Evolutionary conservation across 305 asterid genomes (phyloP), one percentile per base, ranked within the genome.

Genomic region (Petunia hybrid): DNA sequence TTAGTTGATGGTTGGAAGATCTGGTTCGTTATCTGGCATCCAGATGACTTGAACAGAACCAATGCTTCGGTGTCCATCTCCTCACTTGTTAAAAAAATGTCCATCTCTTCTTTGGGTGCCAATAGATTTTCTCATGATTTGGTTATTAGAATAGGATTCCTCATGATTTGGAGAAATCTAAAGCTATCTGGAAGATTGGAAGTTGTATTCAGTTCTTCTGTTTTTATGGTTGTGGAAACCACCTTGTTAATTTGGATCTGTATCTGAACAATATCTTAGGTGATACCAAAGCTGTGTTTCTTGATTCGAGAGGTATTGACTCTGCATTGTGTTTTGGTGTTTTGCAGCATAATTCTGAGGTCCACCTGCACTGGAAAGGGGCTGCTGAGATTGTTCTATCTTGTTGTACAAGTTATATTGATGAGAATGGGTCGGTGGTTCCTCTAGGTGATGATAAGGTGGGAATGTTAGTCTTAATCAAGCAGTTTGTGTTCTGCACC

Each of bases 291-390:
- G 35, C n/a, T n/a, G 48, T 74, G 48, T 13, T 67, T 76, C 51
- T 74, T 81, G 63, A 81, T 57, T 45, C 16, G 5, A 36, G 9
- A 53, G 36, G 65, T 53, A 60, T 35, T 61, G 41, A 22, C 63
- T 35, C 68, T 53, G 65, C 16, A 48, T 64, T 38, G 62, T 38
- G 51, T 38, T 63, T 80, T 61, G 68, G 31, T 78, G 82, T 86
- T 80, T 53, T 82, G 86, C 94, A 91, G 97, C 87, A 87, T 8
- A 84, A 90, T 88, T 88, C 94, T 74, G 97, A 90, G 82, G 80
- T 92, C 82, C 97, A 69, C 76, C 85, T 96, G 40, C 98, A 96
- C 79, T 96, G 98, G 98, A 96, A 96, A 88, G 99, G 99, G 77
- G 99, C 99, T 74, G 97, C 99, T 73, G 99, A 94, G 85, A 93